Percentiles rank a stretch among this genome's conserved stretches.
phyloP scores from a whole-genome alignment of 2,329 filamentous ascomycete genomes.

The Verticillium isaacii region DNA sequence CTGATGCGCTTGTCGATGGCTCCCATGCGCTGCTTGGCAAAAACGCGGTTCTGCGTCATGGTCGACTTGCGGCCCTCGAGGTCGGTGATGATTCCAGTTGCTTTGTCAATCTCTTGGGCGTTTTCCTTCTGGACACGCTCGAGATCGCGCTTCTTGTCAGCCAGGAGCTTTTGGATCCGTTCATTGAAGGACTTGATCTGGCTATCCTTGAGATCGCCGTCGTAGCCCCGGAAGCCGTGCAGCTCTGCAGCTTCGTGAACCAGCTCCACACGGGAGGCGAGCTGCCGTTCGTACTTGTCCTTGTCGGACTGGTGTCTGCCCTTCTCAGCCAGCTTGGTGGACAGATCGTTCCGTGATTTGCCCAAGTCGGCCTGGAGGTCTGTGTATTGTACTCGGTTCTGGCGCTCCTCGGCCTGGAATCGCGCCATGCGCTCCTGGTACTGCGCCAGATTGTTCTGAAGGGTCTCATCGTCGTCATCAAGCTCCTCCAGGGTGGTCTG shows the following conservation, averaged over 20 bases:
- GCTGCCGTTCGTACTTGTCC: slow-evolving; percentile 77
- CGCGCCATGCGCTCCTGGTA: slow-evolving; percentile 71
- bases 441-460: slow-evolving; percentile 67
- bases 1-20: slow-evolving; percentile 67
- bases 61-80: slow-evolving; percentile 71
- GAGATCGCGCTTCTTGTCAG: slow-evolving; percentile 74
- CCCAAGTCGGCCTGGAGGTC: slow-evolving; percentile 52
- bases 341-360: slow-evolving; percentile 39
- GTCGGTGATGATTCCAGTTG: slow-evolving; percentile 66
- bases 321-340: slow-evolving; percentile 55
- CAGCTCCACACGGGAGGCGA: slow-evolving; percentile 65
- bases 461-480: slow-evolving; percentile 69
- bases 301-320: slow-evolving; percentile 84
- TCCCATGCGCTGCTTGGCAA: slow-evolving; percentile 66
- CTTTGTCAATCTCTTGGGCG: slow-evolving; percentile 66
- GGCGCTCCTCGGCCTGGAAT: slow-evolving; percentile 58
- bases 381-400: slow-evolving; percentile 59
- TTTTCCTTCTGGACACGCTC: slow-evolving; percentile 71
- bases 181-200: slow-evolving; percentile 74
- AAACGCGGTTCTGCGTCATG: slow-evolving; percentile 68
- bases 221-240: slow-evolving; percentile 80
- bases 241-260: slow-evolving; percentile 72
- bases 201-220: slow-evolving; percentile 69
- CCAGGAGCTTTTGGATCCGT: slow-evolving; percentile 67
- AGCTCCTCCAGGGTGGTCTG: slow-evolving; percentile 71